Evolutionary conservation across 495 filamentous ascomycete species (phyloP), one percentile per base, ranked within the genome.

Genomic region (Neurospora cerealis): DNA sequence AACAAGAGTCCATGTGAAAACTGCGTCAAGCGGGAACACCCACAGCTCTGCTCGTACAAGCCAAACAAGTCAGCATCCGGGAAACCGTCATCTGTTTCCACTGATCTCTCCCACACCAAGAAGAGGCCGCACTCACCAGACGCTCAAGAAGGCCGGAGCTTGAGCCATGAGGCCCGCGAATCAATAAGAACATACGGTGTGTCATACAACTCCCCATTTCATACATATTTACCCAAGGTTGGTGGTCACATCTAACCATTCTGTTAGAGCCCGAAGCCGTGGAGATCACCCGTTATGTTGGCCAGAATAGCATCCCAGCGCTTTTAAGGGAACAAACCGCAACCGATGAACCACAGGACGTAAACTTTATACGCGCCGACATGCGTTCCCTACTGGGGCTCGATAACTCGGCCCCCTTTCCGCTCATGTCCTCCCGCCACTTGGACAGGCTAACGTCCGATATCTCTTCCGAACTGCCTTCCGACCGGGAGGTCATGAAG

Each of bases 341-440:
- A 34, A 83, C 80, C 75, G 54, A 62, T 62, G 84, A 86, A 70
- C 83, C 82, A 66, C 82, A 82, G 70, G 85, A 86, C 36, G 80
- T 79, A 73, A 85, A 84, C 74, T 78, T 85, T 69, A 87, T 88
- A 54, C 84, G 86, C 70, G 81, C 83, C 77, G 92, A 91, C 75
- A 93, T 96, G 81, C 84, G 93, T 44, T 92, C 93, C 5, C 91
- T 95, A 37, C 86, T 96, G 42, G 93, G 92, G 15, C 87, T 96
- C 21, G 93, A 95, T 77, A 94, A 93, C 74, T 92, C 93, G 72
- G 92, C 93, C 36, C 93, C 93, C 32, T 96, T 95, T 81, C 93
- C 93, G 24, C 91, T 96, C 74, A 93, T 93, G 86, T 92, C 91
- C 11, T 85, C 89, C 2, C 87, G 89, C 41, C 89, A 93, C 74